These are phyloP conservation scores for Citrus medica DNA, from an alignment of 345 rosid species.

Conservation along the genomic window DNA sequence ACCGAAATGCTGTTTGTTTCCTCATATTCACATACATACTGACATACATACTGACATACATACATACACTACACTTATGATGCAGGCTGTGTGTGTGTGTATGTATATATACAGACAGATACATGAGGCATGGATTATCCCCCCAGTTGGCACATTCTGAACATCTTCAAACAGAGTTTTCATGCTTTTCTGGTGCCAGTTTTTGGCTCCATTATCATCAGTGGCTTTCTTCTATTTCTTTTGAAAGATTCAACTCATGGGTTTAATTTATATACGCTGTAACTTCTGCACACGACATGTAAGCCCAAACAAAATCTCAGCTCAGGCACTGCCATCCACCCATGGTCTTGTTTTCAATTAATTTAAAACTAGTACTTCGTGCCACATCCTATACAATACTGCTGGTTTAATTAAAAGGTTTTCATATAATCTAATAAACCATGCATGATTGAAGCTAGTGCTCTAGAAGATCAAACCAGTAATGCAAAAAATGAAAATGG, in stretches of 20 bases:
- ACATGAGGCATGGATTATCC: not conserved
- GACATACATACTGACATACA: too few relatives aligned
- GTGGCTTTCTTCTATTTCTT: not conserved
- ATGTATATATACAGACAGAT: too few relatives aligned
- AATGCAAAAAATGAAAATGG: not conserved
- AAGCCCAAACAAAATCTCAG: conserved; percentile 5
- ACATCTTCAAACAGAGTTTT: not conserved
- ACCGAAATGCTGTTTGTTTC: conserved; percentile 5
- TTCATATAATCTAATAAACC: not conserved
- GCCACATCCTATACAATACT: too few relatives aligned
- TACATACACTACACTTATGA: not conserved
- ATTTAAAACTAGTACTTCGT: not conserved
- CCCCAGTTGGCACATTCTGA: conserved; percentile 17
- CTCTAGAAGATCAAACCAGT: too few relatives aligned
- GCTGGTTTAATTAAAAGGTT: too few relatives aligned
- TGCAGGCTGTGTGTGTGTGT: too few relatives aligned
- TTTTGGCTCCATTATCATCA: not conserved
- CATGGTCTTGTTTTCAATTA: not conserved
- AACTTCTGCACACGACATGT: not conserved
- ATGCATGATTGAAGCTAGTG: too few relatives aligned
- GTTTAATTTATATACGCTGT: not conserved
- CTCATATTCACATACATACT: not conserved
- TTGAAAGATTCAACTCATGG: conserved; percentile 7
- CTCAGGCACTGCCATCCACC: not conserved
- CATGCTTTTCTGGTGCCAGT: conserved; percentile 10